These are phyloP conservation scores for Pichia occidentalis DNA, from an alignment of 805 yeast genomes.

Conservation along the genomic window DNA sequence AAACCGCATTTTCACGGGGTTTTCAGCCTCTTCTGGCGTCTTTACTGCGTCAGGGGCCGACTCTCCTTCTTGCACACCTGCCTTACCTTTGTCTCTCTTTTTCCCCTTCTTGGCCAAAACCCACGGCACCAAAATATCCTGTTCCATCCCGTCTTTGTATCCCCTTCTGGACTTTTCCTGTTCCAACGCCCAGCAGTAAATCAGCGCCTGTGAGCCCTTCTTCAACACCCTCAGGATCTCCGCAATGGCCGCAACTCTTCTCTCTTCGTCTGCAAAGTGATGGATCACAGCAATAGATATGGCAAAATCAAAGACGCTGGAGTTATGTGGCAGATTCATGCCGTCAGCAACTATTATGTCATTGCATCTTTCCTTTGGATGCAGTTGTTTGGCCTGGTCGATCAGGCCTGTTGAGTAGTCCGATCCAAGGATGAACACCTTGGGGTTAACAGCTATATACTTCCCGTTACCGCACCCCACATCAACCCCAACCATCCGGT, in stretches of 20 bases:
- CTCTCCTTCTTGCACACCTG: slow-evolving; percentile 18
- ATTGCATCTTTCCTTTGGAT: slow-evolving; percentile 22
- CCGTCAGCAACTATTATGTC: slow-evolving; percentile 82
- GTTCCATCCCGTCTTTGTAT: slow-evolving; percentile 84
- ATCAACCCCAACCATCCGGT: slow-evolving; percentile 74
- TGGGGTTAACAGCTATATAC: slow-evolving; percentile 65
- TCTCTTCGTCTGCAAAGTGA: slow-evolving; percentile 79
- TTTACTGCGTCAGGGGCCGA: slow-evolving; percentile 13
- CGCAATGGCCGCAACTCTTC: slow-evolving; percentile 69
- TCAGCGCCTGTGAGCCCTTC: slow-evolving; percentile 59
- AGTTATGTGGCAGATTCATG: slow-evolving; percentile 50
- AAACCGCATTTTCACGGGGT: slow-evolving; percentile 66
- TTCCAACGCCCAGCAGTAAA: slow-evolving; percentile 96
- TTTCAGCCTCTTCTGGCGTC: slow-evolving; percentile 22
- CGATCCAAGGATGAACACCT: slow-evolving; percentile 65
- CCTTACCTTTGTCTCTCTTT: slow-evolving; percentile 3
- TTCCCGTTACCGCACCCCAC: slow-evolving; percentile 98
- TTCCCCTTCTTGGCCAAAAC: slow-evolving; percentile 52
- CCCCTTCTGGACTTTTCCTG: slow-evolving; percentile 86
- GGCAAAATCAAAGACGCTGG: slow-evolving; percentile 61
- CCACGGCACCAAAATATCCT: slow-evolving; percentile 96
- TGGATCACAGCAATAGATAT: slow-evolving; percentile 94
- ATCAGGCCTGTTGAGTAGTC: slow-evolving; percentile 69
- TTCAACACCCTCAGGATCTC: slow-evolving; percentile 55
- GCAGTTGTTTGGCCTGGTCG: slow-evolving; percentile 49